Evolutionary conservation across 2,329 filamentous ascomycete species (phyloP).

Genomic region (Fusarium proliferatum): DNA sequence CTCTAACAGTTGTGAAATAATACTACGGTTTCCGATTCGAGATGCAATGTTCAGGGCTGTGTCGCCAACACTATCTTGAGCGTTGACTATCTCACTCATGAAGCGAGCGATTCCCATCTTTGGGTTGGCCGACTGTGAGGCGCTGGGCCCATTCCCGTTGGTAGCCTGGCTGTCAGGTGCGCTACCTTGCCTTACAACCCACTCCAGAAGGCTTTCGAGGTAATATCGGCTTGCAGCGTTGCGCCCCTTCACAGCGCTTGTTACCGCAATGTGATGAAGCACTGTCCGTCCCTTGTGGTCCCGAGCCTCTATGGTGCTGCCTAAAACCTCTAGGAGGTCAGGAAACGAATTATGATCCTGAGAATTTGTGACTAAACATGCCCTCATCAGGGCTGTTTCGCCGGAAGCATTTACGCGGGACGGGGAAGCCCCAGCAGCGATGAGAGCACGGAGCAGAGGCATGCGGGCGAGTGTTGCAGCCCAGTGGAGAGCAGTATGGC

Average conservation of each 20-base stretch:
- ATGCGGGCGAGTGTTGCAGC: conserved; percentile 92
- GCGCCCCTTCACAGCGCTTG: conserved; percentile 93
- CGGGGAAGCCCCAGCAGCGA: conserved; percentile 86
- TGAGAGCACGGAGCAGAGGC: conserved; percentile 81
- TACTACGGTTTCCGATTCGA: conserved; percentile 90
- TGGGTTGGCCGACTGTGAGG: conserved; percentile 59
- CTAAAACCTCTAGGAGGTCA: conserved; percentile 87
- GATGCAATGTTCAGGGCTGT: conserved; percentile 95
- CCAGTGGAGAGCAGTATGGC: conserved; percentile 95
- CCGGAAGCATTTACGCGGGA: conserved; percentile 89
- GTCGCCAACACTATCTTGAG: conserved; percentile 92
- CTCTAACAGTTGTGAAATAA: conserved; percentile 96
- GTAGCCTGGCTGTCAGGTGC: conserved; percentile 64
- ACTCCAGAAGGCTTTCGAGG: conserved; percentile 91
- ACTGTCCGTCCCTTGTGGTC: conserved; percentile 92
- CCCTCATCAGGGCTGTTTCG: conserved; percentile 92
- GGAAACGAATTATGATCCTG: conserved; percentile 92
- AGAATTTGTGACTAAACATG: conserved; percentile 93
- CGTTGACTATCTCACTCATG: conserved; percentile 97
- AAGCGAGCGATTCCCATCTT: conserved; percentile 91
- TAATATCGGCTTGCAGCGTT: conserved; percentile 95
- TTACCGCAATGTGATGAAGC: conserved; percentile 94
- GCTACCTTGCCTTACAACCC: conserved; percentile 88
- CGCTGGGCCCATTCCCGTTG: conserved; percentile 51
- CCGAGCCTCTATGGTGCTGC: conserved; percentile 88